These are phyloP conservation scores for Flaveria bidentis DNA, from an alignment of 129 eudicot species.

Conservation along the genomic window DNA sequence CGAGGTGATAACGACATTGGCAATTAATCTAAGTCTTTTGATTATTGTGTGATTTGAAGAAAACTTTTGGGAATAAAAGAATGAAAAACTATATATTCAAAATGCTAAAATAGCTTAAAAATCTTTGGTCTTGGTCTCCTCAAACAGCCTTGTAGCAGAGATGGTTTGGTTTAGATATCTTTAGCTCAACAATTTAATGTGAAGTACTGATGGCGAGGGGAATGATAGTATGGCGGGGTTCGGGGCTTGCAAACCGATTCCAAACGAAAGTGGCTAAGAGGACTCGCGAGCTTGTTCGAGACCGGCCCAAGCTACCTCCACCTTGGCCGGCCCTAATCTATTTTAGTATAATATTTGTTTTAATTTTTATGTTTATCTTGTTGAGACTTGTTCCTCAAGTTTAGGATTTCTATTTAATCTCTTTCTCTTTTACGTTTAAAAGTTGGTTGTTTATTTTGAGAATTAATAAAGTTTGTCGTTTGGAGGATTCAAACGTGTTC, in stretches of 20 bases:
- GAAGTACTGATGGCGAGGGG: constrained; percentile 6
- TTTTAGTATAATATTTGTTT: too few species aligned
- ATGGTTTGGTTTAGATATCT: too few species aligned
- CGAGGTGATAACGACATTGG: not conserved
- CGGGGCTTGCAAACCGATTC: not conserved
- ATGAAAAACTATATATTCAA: too few species aligned
- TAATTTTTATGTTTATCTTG: too few species aligned
- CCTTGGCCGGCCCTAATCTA: not conserved
- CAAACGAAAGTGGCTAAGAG: not conserved
- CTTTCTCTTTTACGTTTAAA: too few species aligned
- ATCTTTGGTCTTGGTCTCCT: too few species aligned
- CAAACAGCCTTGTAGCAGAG: too few species aligned
- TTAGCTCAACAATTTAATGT: too few species aligned
- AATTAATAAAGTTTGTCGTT: not conserved
- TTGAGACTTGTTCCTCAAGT: not conserved
- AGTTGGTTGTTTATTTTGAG: not conserved
- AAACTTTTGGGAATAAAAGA: too few species aligned
- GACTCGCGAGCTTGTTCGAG: not conserved
- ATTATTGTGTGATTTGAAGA: too few species aligned
- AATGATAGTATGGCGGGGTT: not conserved
- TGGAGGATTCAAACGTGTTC: not conserved
- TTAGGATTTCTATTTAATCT: not conserved
- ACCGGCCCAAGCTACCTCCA: too few species aligned
- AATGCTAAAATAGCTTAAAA: too few species aligned
- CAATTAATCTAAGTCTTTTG: not conserved